These are phyloP conservation scores for Sarocladium oryzae DNA, from an alignment of 2,329 filamentous ascomycete species.

Conservation along the genomic window DNA sequence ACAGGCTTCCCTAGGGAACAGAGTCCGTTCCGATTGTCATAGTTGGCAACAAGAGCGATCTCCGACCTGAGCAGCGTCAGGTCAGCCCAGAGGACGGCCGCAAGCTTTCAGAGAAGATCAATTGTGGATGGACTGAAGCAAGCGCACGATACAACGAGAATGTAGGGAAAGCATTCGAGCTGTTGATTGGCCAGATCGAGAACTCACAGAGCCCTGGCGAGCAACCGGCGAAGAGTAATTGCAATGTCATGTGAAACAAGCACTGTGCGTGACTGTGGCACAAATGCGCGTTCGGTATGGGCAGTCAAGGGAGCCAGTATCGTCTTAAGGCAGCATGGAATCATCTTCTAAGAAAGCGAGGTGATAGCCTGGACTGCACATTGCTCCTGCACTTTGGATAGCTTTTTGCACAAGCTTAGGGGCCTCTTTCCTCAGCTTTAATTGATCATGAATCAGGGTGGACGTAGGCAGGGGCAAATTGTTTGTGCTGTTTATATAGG, in stretches of 20 bases:
- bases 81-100: constrained; percentile 81
- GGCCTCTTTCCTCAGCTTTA: no score
- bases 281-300: no score
- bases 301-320: no score
- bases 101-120: constrained; percentile 76
- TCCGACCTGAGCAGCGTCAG: constrained; percentile 88
- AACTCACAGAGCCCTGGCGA: constrained; percentile 87
- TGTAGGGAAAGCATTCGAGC: constrained; percentile 84
- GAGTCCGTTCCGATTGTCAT: constrained; percentile 90
- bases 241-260: constrained; percentile 65
- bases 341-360: no score
- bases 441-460: no score
- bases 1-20: constrained; percentile 57
- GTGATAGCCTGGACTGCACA: no score
- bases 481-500: background rate
- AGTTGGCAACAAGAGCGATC: constrained; percentile 94
- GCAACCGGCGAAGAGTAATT: constrained; percentile 74
- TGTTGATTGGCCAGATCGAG: constrained; percentile 91
- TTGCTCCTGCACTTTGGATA: background rate
- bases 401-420: no score
- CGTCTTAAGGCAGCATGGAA: background rate
- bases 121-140: constrained; percentile 91
- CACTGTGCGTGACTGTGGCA: no score
- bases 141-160: constrained; percentile 93
- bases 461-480: no score